phyloP scores from a whole-genome alignment of 192 early-diverging fungal genomes.

The Lobulomyces angularis region DNA sequence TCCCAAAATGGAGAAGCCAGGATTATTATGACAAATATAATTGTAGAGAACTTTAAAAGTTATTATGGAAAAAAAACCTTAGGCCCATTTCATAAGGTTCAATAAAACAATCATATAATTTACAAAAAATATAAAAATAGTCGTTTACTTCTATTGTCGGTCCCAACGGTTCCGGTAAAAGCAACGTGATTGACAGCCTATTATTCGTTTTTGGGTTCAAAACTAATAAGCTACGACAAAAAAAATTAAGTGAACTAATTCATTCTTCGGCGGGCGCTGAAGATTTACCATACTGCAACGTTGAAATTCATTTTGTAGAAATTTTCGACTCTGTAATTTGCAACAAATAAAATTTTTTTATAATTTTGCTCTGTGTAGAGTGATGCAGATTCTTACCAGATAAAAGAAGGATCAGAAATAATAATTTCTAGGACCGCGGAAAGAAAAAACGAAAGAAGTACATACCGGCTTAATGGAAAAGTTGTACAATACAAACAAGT shows the following conservation, averaged over 20 bases:
- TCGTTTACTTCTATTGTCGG: constrained; percentile 79
- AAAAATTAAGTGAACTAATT: constrained; percentile 87
- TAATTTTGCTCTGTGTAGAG: no score
- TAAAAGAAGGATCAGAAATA: constrained; percentile 55
- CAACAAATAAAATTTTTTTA: constrained; percentile 42
- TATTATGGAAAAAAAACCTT: constrained; percentile 84
- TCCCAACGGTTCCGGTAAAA: constrained; percentile 96
- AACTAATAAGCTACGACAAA: constrained; percentile 93
- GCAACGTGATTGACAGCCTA: constrained; percentile 94
- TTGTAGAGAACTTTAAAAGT: constrained; percentile 91
- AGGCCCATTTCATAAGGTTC: constrained; percentile 92
- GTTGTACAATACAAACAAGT: constrained; percentile 61
- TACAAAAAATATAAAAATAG: constrained; percentile 13
- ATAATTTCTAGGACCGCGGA: constrained; percentile 57
- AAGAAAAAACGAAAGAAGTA: constrained; percentile 28
- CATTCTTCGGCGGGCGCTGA: constrained; percentile 73
- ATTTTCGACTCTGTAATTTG: constrained; percentile 61
- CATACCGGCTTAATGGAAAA: constrained; percentile 28
- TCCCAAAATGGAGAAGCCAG: no score
- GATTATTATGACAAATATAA: constrained; percentile 68
- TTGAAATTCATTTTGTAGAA: constrained; percentile 90
- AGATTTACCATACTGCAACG: constrained; percentile 62
- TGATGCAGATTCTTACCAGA: no score
- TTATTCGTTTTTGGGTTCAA: constrained; percentile 98
- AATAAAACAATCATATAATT: not conserved